Conservation (phyloP, 495 filamentous ascomycete species). For the Podospora comata region DNA sequence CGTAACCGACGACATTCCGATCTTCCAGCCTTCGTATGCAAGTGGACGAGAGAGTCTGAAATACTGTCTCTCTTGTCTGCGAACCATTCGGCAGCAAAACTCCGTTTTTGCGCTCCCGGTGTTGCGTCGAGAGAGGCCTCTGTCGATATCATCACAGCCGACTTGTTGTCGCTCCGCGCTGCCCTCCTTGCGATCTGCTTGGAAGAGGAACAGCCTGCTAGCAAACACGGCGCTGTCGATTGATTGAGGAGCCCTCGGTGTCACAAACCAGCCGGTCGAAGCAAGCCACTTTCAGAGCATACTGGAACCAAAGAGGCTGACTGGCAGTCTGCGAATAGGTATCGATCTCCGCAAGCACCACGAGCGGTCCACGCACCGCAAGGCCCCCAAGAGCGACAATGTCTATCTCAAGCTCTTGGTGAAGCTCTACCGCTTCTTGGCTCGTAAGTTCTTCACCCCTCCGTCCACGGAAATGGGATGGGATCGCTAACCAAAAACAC, state of each 20-base stretch:
- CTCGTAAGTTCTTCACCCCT: constrained; percentile 63
- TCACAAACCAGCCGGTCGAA: constrained; percentile 21
- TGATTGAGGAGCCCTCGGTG: neutral
- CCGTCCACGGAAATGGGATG: neutral
- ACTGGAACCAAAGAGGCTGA: constrained; percentile 53
- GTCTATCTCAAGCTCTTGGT: constrained; percentile 95
- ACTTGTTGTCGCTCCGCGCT: neutral
- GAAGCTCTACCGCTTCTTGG: constrained; percentile 98
- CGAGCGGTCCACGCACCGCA: constrained; percentile 81
- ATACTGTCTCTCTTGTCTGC: constrained; percentile 33
- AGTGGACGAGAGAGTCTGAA: constrained; percentile 38
- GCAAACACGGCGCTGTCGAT: constrained; percentile 5
- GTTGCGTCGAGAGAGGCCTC: constrained; percentile 11
- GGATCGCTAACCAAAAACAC: neutral
- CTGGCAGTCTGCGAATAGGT: constrained; percentile 47
- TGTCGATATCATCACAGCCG: neutral
- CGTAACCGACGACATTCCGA: constrained; percentile 31
- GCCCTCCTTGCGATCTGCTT: neutral
- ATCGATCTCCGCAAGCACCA: constrained; percentile 78
- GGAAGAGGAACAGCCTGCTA: constrained; percentile 1
- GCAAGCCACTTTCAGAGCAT: constrained; percentile 40
- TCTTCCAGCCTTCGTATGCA: constrained; percentile 41
- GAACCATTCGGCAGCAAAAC: constrained; percentile 37
- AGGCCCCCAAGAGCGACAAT: constrained; percentile 96
- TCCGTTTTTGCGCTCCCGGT: constrained; percentile 21